These are phyloP conservation scores for Hansenula sp. DNA, from an alignment of 1,139 yeast genomes.

Conservation along the genomic window DNA sequence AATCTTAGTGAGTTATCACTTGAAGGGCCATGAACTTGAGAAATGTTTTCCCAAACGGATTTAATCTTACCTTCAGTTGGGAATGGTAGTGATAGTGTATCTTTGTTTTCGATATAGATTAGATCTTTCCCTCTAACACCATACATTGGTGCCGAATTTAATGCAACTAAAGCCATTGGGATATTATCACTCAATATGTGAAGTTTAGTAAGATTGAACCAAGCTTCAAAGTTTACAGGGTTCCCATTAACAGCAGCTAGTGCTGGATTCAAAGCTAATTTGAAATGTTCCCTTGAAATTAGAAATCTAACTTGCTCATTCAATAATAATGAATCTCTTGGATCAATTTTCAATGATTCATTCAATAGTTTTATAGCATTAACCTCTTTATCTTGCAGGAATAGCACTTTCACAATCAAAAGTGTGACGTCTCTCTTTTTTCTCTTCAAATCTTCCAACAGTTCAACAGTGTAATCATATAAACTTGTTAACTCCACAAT, in stretches of 20 bases:
- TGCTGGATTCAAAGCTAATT: slow-evolving; percentile 73
- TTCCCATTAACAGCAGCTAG: slow-evolving; percentile 72
- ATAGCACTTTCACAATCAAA: slow-evolving; percentile 48
- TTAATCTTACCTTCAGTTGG: slow-evolving; percentile 65
- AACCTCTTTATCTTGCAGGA: slow-evolving; percentile 62
- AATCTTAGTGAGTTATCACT: slow-evolving; percentile 40
- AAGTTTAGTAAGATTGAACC: slow-evolving; percentile 73
- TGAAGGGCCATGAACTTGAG: slow-evolving; percentile 56
- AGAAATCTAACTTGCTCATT: slow-evolving; percentile 72
- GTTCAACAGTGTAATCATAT: slow-evolving; percentile 53
- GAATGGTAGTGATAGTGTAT: slow-evolving; percentile 69
- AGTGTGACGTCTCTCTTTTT: slow-evolving; percentile 46
- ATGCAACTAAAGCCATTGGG: slow-evolving; percentile 72
- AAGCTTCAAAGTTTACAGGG: slow-evolving; percentile 81
- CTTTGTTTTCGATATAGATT: slow-evolving; percentile 58
- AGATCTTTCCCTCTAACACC: slow-evolving; percentile 59
- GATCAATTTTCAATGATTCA: slow-evolving; percentile 46
- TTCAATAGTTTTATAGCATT: slow-evolving; percentile 64
- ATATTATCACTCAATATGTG: slow-evolving; percentile 70
- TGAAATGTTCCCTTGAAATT: slow-evolving; percentile 58
- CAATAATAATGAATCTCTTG: slow-evolving; percentile 56
- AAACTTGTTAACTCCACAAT: slow-evolving; percentile 64
- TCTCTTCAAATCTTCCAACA: slow-evolving; percentile 40
- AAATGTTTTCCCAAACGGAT: slow-evolving; percentile 46
- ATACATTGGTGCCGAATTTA: slow-evolving; percentile 91